Evolutionary conservation across 2,329 filamentous ascomycete genomes (phyloP), one percentile per base, ranked within the genome.

Genomic region (Aspergillus persii): DNA sequence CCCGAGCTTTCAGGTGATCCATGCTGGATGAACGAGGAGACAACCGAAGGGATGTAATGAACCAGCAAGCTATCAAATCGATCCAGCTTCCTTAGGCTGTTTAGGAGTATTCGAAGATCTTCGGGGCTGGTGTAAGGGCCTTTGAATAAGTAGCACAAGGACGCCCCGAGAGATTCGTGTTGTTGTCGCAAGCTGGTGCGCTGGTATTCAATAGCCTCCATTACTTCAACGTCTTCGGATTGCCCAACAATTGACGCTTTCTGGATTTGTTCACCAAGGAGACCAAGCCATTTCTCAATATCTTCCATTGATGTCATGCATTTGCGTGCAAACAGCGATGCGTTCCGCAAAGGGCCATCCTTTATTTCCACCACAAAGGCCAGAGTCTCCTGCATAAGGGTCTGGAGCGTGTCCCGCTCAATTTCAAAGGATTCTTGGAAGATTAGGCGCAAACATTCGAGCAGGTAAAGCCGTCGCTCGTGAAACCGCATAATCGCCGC

Each of bases 401-500:
- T 79, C 57, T 83, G 79, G 15, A 83, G 74, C 53, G 80, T 78
- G 41, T 83, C 82, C 11, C 84, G 79, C 60, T 90, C 86, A 27
- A 86, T 80, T 51, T 87, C 81, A 58, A 87, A 82, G 11, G 86
- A 83, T 55, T 91, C 81, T 68, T 90, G 86, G 60, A 96, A 81
- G 57, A 96, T 83, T 31, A 97, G 82, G 55, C 93, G 89, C 68
- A 97, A 80, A 68, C 89, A 92, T 73, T 96, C 91, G 36, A 98
- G 85, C 47, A 96, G 79, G 69, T 89, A 92, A 69, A 90, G 89
- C 64, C 94, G 87, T 66, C 91, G 87, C 68, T 93, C 88, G 75
- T 99, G 94, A 75, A 96, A 96, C 64, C 88, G 86, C 69, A 98
- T 90, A 64, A 97, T 85, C 60, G 90, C 90, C 66, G 89, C 89